Evolutionary conservation across 2,329 filamentous ascomycete species (phyloP).

Genomic region (Achaetomium macrosporum): DNA sequence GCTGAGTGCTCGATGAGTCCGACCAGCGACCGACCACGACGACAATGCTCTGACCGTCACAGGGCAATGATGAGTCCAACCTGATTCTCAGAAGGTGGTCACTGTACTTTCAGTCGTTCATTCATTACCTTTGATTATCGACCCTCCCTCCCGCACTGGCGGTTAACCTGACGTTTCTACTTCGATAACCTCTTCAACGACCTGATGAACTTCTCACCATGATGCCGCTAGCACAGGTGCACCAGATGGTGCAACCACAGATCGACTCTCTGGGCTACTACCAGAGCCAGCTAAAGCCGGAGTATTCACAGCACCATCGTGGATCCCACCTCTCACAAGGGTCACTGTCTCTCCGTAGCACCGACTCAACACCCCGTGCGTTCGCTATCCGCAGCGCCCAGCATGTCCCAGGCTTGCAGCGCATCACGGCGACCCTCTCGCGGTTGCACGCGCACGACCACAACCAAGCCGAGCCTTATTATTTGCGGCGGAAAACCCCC

Average conservation of each 20-base stretch:
- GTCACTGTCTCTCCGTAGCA: constrained; percentile 10
- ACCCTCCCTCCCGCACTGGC: background rate
- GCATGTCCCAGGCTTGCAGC: constrained; percentile 28
- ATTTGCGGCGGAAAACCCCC: constrained; percentile 84
- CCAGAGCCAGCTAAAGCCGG: constrained; percentile 28
- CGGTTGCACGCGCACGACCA: constrained; percentile 25
- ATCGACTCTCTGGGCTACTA: constrained; percentile 35
- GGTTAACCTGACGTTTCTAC: background rate
- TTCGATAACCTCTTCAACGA: background rate
- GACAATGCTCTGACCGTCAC: constrained; percentile 4
- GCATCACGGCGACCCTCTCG: constrained; percentile 27
- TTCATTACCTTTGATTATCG: constrained; percentile 13
- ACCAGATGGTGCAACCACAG: constrained; percentile 43
- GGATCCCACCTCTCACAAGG: constrained; percentile 17
- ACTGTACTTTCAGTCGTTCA: constrained; percentile 8
- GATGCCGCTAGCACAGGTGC: constrained; percentile 48
- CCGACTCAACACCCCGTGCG: constrained; percentile 26
- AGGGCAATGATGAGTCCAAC: constrained; percentile 12
- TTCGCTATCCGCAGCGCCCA: constrained; percentile 36
- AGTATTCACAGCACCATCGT: constrained; percentile 25
- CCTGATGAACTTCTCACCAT: constrained; percentile 30
- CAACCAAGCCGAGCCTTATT: constrained; percentile 55
- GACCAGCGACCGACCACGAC: background rate
- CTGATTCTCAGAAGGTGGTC: constrained; percentile 2
- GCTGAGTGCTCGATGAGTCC: constrained; percentile 12